A percentile compares a stretch with the other conserved stretches of the same genome.
These are phyloP conservation scores for Globisporangium iwayamae DNA, from an alignment of 352 stramenopile species.

Conservation along the genomic window DNA sequence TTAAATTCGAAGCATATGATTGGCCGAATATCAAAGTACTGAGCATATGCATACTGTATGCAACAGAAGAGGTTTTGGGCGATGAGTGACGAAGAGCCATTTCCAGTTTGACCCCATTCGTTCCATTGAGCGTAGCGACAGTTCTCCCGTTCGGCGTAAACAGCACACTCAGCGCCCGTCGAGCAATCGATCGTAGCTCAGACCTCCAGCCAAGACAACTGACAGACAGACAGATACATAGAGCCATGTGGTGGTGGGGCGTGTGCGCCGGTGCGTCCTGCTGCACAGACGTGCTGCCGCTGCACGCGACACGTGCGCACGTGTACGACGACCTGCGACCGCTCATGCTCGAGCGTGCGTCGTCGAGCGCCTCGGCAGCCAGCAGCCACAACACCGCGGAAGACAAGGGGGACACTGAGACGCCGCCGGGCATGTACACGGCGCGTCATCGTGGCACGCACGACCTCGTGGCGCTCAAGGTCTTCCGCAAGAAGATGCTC, in stretches of 20 bases:
- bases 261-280: constrained; percentile 48
- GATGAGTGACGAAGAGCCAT: background rate
- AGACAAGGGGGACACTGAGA: background rate
- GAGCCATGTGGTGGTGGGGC: constrained; percentile 65
- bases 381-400: background rate
- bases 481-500: constrained; percentile 55
- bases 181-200: background rate
- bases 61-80: background rate
- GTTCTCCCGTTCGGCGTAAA: constrained; percentile 2
- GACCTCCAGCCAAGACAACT: background rate
- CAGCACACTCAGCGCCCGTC: background rate
- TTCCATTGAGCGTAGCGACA: background rate
- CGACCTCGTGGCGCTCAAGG: constrained; percentile 70
- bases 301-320: constrained; percentile 20
- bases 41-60: background rate
- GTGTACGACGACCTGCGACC: constrained; percentile 53
- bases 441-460: constrained; percentile 51
- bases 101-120: background rate
- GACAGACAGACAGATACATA: background rate
- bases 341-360: constrained; percentile 24
- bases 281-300: constrained; percentile 37
- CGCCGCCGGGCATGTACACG: constrained; percentile 53
- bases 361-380: constrained; percentile 4
- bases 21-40: background rate
- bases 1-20: background rate